A percentile compares a stretch with the other conserved stretches of the same genome.
These are phyloP conservation scores for Starmerella bombicola DNA, from an alignment of 805 yeast genomes.

Conservation along the genomic window DNA sequence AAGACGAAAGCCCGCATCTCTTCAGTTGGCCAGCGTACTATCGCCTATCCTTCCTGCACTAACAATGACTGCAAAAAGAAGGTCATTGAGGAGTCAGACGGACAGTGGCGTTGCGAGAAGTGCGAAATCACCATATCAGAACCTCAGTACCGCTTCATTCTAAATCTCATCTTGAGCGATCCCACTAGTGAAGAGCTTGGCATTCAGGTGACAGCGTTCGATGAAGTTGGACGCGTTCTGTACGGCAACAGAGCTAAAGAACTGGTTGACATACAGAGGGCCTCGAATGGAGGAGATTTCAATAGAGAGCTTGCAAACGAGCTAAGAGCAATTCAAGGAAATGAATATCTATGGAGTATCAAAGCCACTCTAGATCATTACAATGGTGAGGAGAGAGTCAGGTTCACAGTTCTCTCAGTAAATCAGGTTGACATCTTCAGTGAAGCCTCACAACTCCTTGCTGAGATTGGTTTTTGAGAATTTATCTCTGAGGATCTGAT, in stretches of 20 bases:
- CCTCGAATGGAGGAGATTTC: conserved; percentile 28
- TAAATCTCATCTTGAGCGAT: conserved; percentile 69
- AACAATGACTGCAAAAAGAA: conserved; percentile 71
- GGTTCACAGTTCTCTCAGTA: conserved; percentile 52
- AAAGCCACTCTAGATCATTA: conserved; percentile 76
- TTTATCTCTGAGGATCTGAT: not conserved
- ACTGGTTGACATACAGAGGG: conserved; percentile 29
- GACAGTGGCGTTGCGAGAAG: conserved; percentile 86
- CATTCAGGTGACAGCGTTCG: conserved; percentile 76
- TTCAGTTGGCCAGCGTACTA: conserved; percentile 58
- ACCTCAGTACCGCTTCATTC: conserved; percentile 69
- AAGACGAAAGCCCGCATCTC: conserved; percentile 61
- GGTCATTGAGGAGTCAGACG: conserved; percentile 58
- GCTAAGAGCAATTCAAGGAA: conserved; percentile 44
- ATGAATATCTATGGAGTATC: conserved; percentile 61
- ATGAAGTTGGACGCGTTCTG: conserved; percentile 63
- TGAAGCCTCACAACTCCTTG: conserved; percentile 11
- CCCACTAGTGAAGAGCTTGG: conserved; percentile 38
- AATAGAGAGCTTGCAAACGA: conserved; percentile 33
- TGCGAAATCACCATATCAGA: conserved; percentile 58
- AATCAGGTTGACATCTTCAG: conserved; percentile 13
- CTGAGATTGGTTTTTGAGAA: conserved; percentile 15
- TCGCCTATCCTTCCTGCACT: conserved; percentile 83
- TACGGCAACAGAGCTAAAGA: conserved; percentile 56
- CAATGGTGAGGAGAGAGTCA: conserved; percentile 53